Percentiles rank a stretch among this genome's conserved stretches.
Conservation (phyloP, 2,329 filamentous ascomycete genomes). For the Penicillium sp. region DNA sequence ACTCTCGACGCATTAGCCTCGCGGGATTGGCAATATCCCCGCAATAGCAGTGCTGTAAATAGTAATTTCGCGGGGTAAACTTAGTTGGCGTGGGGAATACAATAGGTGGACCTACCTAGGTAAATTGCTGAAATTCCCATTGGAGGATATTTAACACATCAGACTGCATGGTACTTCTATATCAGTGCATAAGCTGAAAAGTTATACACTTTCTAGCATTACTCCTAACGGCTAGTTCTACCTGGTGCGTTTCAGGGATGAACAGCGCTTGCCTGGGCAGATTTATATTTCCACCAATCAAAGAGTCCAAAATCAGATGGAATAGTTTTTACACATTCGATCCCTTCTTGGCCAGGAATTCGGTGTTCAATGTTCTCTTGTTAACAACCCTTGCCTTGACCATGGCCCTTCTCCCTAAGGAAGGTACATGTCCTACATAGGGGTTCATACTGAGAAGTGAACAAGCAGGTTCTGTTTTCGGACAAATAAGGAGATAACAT, state of each 20-base stretch:
- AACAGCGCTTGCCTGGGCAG: no score
- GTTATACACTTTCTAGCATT: no score
- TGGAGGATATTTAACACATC: conserved; percentile 1
- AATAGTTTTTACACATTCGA: background rate
- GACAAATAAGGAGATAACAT: no score
- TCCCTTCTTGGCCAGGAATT: no score
- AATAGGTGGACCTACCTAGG: no score
- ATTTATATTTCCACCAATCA: background rate
- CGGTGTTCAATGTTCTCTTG: no score
- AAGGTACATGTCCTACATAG: no score
- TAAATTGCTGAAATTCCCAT: background rate
- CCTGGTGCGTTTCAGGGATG: background rate
- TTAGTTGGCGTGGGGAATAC: background rate
- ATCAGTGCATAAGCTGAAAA: no score
- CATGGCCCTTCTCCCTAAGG: no score
- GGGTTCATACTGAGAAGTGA: no score
- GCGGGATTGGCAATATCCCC: background rate
- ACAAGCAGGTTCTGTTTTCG: no score
- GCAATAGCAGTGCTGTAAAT: background rate
- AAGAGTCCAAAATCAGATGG: background rate
- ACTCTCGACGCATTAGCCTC: background rate
- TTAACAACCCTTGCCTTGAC: no score
- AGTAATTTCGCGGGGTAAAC: background rate
- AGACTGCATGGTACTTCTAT: background rate
- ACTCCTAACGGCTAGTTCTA: background rate